A percentile compares a stretch with the other conserved stretches of the same genome.
Evolutionary conservation across 2,329 filamentous ascomycete genomes (phyloP).

Genomic region (Cladophialophora exuberans): DNA sequence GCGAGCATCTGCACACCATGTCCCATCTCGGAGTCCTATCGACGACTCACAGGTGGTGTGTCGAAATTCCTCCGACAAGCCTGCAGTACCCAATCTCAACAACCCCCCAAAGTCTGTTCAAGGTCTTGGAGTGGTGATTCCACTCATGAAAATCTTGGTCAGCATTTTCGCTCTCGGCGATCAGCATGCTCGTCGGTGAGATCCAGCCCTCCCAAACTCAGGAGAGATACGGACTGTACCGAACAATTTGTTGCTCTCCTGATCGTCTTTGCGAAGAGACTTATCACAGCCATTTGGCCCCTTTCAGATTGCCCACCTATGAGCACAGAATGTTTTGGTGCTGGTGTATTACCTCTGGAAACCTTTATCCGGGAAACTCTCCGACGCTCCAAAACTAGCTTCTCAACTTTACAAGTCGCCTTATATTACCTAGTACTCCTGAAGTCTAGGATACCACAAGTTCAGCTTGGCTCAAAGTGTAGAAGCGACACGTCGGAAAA

Average conservation of each 20-base stretch:
- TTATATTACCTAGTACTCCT: slow-evolving; percentile 95
- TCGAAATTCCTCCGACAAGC: slow-evolving; percentile 1
- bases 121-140: not conserved
- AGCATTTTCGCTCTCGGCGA: slow-evolving; percentile 15
- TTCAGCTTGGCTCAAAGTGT: slow-evolving; percentile 60
- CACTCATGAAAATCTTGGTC: not conserved
- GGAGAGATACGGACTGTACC: slow-evolving; percentile 32
- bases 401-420: slow-evolving; percentile 94
- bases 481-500: slow-evolving; percentile 47
- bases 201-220: slow-evolving; percentile 25
- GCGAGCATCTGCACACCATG: not conserved
- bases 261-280: slow-evolving; percentile 88
- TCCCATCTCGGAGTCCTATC: not conserved
- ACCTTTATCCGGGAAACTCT: slow-evolving; percentile 98
- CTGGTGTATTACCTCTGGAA: slow-evolving; percentile 82
- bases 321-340: slow-evolving; percentile 66
- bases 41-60: slow-evolving; percentile 1
- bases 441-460: slow-evolving; percentile 81
- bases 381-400: slow-evolving; percentile 91
- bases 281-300: slow-evolving; percentile 97
- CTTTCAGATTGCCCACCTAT: slow-evolving; percentile 79
- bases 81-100: not conserved
- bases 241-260: slow-evolving; percentile 33
- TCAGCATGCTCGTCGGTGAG: slow-evolving; percentile 12
- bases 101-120: not conserved